Percentiles rank a stretch among this genome's conserved stretches.
Evolutionary conservation across 2,329 filamentous ascomycete species (phyloP).

Genomic region (Pezizomycotina sp.): DNA sequence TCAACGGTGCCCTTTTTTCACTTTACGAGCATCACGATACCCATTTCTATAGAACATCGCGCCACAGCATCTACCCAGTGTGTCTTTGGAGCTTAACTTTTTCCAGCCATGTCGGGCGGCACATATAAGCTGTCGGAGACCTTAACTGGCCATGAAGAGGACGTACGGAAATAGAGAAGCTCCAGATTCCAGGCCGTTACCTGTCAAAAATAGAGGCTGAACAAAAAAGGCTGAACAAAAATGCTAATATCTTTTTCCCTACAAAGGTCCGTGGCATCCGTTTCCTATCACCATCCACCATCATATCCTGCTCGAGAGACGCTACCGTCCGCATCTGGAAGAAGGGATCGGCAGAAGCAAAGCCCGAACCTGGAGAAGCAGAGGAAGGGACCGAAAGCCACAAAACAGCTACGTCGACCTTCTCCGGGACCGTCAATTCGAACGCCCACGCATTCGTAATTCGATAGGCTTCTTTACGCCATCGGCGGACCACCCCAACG

Average conservation of each 20-base stretch:
- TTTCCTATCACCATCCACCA: conserved; percentile 54
- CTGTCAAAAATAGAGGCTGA: conserved; percentile 4
- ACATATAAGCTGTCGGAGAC: conserved; percentile 80
- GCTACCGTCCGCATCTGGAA: conserved; percentile 79
- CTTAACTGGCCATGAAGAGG: conserved; percentile 75
- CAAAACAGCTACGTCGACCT: conserved; percentile 45
- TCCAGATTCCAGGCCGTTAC: conserved; percentile 9
- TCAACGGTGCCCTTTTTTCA: no score
- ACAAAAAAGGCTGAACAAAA: conserved; percentile 18
- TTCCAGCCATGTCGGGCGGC: conserved; percentile 43
- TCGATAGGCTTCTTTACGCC: conserved; percentile 60
- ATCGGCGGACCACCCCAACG: conserved; percentile 47
- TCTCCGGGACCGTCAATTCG: conserved; percentile 60
- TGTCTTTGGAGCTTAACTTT: no score
- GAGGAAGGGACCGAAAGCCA: background rate
- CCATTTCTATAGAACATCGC: no score
- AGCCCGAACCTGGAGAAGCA: background rate
- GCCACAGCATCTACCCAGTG: no score
- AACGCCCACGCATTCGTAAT: conserved; percentile 80
- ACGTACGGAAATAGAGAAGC: no score
- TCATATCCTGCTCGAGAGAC: conserved; percentile 82
- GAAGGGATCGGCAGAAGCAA: conserved; percentile 2
- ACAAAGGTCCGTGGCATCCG: conserved; percentile 66
- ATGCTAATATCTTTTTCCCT: conserved; percentile 12
- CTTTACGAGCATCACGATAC: no score